phyloP scores from a whole-genome alignment of 257 asterid genomes.

The Nicotiana otophora region DNA sequence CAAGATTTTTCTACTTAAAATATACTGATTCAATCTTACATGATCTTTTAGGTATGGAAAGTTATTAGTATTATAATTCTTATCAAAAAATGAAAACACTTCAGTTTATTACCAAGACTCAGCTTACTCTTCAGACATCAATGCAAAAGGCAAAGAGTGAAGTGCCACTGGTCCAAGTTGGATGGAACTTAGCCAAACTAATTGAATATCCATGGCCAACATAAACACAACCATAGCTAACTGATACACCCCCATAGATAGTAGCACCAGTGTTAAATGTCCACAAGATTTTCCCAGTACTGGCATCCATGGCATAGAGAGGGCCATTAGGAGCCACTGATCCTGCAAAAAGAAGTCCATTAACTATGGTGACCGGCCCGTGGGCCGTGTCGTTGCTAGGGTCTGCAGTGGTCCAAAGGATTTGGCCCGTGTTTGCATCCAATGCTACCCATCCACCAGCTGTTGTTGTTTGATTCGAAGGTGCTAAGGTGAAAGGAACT shows the following conservation, averaged over 20 bases:
- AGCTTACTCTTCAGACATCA: background rate
- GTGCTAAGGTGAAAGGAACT: conserved; percentile 45
- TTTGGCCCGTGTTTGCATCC: conserved; percentile 56
- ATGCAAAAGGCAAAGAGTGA: conserved; percentile 64
- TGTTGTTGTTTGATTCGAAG: conserved; percentile 43
- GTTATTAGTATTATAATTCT: background rate
- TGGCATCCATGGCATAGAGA: conserved; percentile 66
- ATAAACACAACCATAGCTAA: conserved; percentile 63
- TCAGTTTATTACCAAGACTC: no score
- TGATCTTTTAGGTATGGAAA: background rate
- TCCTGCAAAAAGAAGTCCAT: conserved; percentile 65
- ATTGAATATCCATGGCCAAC: conserved; percentile 65
- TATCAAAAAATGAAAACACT: background rate
- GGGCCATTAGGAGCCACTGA: conserved; percentile 62
- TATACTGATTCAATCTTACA: background rate
- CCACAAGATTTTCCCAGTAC: conserved; percentile 54
- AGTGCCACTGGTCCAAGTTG: conserved; percentile 66
- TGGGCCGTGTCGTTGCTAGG: conserved; percentile 64
- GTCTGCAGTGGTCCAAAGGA: conserved; percentile 69
- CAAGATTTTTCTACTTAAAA: background rate
- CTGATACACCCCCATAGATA: conserved; percentile 70
- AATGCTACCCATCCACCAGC: conserved; percentile 82
- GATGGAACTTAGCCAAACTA: conserved; percentile 54
- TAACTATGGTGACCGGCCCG: conserved; percentile 60
- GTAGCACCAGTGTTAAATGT: conserved; percentile 53